These are phyloP conservation scores for Dicorynia guianensis DNA, from an alignment of 306 rosid species.

Conservation along the genomic window DNA sequence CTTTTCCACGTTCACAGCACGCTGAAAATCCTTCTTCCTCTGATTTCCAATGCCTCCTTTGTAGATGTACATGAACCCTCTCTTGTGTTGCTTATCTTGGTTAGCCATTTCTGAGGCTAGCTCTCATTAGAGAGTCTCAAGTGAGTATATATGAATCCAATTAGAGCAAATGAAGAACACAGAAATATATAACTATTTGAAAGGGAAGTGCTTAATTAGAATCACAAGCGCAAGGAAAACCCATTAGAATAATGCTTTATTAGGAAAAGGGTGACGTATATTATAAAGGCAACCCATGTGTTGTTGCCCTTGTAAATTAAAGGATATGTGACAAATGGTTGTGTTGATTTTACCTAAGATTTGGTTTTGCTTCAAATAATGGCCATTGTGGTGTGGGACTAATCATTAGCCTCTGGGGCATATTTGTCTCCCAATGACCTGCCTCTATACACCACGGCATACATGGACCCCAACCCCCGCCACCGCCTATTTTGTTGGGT, in stretches of 20 bases:
- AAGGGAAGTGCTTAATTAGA: conserved; percentile 46
- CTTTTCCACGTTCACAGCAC: conserved; percentile 41
- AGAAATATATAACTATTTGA: conserved; percentile 40
- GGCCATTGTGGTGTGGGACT: conserved; percentile 42
- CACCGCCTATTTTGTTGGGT: conserved; percentile 61
- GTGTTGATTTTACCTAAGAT: conserved; percentile 36
- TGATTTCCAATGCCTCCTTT: conserved; percentile 57
- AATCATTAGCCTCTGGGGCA: conserved; percentile 52
- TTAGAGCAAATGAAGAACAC: conserved; percentile 29
- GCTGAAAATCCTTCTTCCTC: conserved; percentile 42
- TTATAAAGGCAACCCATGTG: conserved; percentile 79
- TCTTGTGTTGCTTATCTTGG: conserved; percentile 65
- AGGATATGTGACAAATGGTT: conserved; percentile 48
- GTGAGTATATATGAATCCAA: neutral
- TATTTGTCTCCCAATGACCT: conserved; percentile 57
- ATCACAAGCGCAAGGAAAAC: conserved; percentile 45
- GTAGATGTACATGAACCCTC: conserved; percentile 68
- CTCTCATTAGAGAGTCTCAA: neutral
- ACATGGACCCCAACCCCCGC: conserved; percentile 62
- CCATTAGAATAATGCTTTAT: conserved; percentile 52
- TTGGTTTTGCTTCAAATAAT: conserved; percentile 23
- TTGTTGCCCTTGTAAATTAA: conserved; percentile 49
- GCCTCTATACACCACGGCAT: conserved; percentile 61
- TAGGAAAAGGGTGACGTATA: conserved; percentile 51
- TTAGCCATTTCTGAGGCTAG: conserved; percentile 52